phyloP scores from a whole-genome alignment of 805 yeast genomes.

The Schwanniomyces polymorphus region DNA sequence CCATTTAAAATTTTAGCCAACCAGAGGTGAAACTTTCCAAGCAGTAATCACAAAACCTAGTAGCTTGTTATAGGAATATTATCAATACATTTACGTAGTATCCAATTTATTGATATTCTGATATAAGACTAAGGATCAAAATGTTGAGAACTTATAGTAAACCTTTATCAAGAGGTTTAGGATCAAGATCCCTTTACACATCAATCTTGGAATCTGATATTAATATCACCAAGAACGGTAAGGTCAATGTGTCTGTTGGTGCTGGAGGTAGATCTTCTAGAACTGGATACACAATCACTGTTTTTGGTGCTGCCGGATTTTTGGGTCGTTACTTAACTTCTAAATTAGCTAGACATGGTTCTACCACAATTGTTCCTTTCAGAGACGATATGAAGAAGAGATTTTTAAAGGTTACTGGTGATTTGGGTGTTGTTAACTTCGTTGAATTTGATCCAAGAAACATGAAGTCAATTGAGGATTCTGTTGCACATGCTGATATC shows the following conservation, averaged over 20 bases:
- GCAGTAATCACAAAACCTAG: slow-evolving; percentile 1
- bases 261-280: slow-evolving; percentile 82
- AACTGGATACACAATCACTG: slow-evolving; percentile 86
- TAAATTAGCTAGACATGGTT: slow-evolving; percentile 80
- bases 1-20: slow-evolving; percentile 1
- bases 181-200: slow-evolving; percentile 36
- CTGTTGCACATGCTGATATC: slow-evolving; percentile 78
- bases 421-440: slow-evolving; percentile 82
- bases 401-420: slow-evolving; percentile 80
- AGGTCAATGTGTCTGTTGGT: slow-evolving; percentile 70
- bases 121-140: neutral
- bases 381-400: slow-evolving; percentile 78
- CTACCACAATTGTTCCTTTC: slow-evolving; percentile 72
- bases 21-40: slow-evolving; percentile 2
- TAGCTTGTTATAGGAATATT: neutral
- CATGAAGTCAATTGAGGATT: slow-evolving; percentile 68
- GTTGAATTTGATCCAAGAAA: slow-evolving; percentile 83
- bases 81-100: neutral
- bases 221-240: slow-evolving; percentile 72
- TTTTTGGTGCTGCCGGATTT: slow-evolving; percentile 80
- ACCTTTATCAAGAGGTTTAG: slow-evolving; percentile 13
- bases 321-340: slow-evolving; percentile 72
- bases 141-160: slow-evolving; percentile 27
- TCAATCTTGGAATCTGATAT: slow-evolving; percentile 55
- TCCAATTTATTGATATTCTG: neutral